Conservation (phyloP, 179 eudicot species). For the Silene noctiflora region DNA sequence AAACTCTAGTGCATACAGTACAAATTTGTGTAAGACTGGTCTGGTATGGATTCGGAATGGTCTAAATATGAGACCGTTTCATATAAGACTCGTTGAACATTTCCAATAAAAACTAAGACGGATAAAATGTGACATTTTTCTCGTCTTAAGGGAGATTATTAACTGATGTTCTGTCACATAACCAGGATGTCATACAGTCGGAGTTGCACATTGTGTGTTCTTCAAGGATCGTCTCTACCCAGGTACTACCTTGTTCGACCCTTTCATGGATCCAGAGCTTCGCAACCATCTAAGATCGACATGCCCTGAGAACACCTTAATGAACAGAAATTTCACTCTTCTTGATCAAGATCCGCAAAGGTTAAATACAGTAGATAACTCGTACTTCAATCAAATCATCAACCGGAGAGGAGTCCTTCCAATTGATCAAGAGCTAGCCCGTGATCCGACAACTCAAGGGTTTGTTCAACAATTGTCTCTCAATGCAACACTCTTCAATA, state of each 20-base stretch:
- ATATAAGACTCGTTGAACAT: too few species aligned
- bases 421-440: constrained; percentile 54
- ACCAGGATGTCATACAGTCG: constrained; percentile 50
- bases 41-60: too few species aligned
- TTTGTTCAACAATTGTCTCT: constrained; percentile 24
- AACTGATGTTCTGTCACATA: too few species aligned
- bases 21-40: too few species aligned
- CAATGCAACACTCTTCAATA: constrained; percentile 16
- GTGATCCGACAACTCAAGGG: constrained; percentile 29
- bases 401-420: constrained; percentile 38
- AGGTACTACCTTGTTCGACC: constrained; percentile 33
- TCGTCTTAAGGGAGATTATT: too few species aligned
- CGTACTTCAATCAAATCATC: constrained; percentile 41
- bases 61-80: too few species aligned
- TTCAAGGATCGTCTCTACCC: constrained; percentile 44
- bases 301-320: constrained; percentile 30
- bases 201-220: constrained; percentile 45
- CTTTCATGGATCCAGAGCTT: constrained; percentile 32
- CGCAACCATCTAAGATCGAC: constrained; percentile 21
- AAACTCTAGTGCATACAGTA: too few species aligned
- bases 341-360: constrained; percentile 44
- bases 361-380: constrained; percentile 39
- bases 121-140: too few species aligned
- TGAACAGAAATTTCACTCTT: constrained; percentile 29
- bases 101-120: too few species aligned